Evolutionary conservation across 169 alveolate genomes (phyloP), one percentile per base, ranked within the genome.

Genomic region (Sarcocystis neurona): DNA sequence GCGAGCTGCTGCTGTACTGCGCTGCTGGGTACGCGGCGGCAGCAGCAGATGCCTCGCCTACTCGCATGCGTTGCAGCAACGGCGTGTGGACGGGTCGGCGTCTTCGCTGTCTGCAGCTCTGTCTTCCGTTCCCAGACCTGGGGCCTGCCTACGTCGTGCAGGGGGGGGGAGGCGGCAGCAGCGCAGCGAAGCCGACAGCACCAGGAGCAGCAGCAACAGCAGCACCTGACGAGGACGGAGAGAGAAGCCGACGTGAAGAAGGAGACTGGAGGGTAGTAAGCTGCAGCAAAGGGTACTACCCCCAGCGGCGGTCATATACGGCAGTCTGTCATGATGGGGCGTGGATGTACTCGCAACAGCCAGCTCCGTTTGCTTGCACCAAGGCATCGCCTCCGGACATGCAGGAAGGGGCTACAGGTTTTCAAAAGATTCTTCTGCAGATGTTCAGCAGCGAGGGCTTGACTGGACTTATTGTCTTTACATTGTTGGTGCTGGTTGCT

Each of bases 131-230:
- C 23, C 88, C 70, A 18, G 47, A 87, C 27, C 82, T 78, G 6
- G 88, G 91, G 6, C 37, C 39, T 12, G 91, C 87, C 32, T 87
- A 87, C 82, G 39, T 60, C 2, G 91, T 87, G 34, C 68, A 74
- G 10, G 91, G 91, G 39, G 91, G 78, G 60, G 91, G 91, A 18
- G n/a, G n/a, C n/a, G n/a, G n/a, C n/a, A n/a, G n/a, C n/a, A n/a
- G n/a, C n/a, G n/a, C n/a, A n/a, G n/a, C n/a, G n/a, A n/a, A n/a
- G n/a, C n/a, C n/a, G n/a, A n/a, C n/a, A n/a, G n/a, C n/a, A n/a
- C n/a, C n/a, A n/a, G n/a, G n/a, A n/a, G n/a, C n/a, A n/a, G n/a
- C n/a, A n/a, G n/a, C n/a, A n/a, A n/a, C n/a, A n/a, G n/a, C n/a
- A n/a, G n/a, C n/a, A n/a, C n/a, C n/a, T n/a, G n/a, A n/a, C n/a